phyloP scores from a whole-genome alignment of 495 filamentous ascomycete species.

The Penicillium pancosmium region DNA sequence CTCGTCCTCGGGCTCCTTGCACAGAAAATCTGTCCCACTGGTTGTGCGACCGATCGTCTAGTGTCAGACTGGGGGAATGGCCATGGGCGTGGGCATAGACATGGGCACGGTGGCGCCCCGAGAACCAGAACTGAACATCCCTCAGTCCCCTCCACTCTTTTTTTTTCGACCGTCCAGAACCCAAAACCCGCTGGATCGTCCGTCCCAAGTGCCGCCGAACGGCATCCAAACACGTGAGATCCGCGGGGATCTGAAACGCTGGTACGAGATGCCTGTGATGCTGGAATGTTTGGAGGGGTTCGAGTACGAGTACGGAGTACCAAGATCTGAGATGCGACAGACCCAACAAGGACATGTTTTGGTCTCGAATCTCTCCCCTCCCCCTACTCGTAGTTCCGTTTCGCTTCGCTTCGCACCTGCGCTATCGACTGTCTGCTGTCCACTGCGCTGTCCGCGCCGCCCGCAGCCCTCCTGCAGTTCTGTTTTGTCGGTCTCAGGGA shows the following conservation, averaged over 20 bases:
- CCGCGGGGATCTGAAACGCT: constrained; percentile 33
- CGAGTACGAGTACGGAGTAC: not conserved
- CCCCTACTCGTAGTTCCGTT: not conserved
- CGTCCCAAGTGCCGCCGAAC: constrained; percentile 27
- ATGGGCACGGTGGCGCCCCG: constrained; percentile 8
- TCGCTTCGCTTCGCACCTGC: not conserved
- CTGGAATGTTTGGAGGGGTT: not conserved
- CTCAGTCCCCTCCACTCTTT: not conserved
- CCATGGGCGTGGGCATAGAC: not conserved
- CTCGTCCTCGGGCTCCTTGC: not conserved
- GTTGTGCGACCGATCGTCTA: not conserved
- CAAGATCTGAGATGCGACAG: not conserved
- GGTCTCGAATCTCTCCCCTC: not conserved
- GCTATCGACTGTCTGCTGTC: too few relatives aligned
- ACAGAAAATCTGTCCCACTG: constrained; percentile 1
- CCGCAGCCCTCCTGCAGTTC: constrained; percentile 1
- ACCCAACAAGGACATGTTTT: not conserved
- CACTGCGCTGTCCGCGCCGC: not conserved
- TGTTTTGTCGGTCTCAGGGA: constrained; percentile 4
- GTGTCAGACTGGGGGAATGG: not conserved
- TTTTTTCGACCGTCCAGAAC: constrained; percentile 10
- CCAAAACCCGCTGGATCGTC: constrained; percentile 18
- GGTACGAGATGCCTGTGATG: constrained; percentile 11
- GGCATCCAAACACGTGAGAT: constrained; percentile 32
- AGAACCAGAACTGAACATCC: not conserved